Evolutionary conservation across 306 rosid species (phyloP).

Genomic region (Clitoria ternatea): DNA sequence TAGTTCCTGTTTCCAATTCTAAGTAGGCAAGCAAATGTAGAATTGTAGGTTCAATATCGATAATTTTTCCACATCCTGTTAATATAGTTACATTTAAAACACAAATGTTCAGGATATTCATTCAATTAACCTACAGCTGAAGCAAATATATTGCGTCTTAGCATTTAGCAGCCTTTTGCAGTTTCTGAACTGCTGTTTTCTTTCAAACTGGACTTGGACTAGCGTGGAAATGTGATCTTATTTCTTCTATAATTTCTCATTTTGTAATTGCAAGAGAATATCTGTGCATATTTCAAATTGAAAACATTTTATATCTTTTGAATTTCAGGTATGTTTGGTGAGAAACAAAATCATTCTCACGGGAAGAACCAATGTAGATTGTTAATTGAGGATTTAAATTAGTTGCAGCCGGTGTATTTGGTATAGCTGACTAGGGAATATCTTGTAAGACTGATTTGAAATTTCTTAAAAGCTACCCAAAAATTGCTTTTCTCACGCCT

Average conservation of each 20-base stretch:
- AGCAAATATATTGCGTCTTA: background rate
- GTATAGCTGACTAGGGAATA: slow-evolving; percentile 14
- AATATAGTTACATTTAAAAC: background rate
- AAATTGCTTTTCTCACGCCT: background rate
- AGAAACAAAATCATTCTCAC: slow-evolving; percentile 13
- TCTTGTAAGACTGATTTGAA: background rate
- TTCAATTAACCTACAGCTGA: background rate
- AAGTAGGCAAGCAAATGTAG: background rate
- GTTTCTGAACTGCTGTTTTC: background rate
- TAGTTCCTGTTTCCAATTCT: background rate
- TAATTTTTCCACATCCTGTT: background rate
- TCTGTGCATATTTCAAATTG: background rate
- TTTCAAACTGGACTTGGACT: background rate
- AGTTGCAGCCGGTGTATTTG: slow-evolving; percentile 11
- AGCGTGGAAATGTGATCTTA: background rate
- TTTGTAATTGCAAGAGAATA: background rate
- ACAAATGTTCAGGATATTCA: background rate
- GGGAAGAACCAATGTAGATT: slow-evolving; percentile 27
- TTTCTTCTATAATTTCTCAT: background rate
- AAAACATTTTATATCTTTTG: background rate
- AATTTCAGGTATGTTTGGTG: slow-evolving; percentile 27
- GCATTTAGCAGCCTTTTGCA: background rate
- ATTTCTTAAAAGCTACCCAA: slow-evolving; percentile 5
- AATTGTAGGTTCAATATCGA: background rate
- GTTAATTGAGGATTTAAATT: slow-evolving; percentile 1